phyloP scores from a whole-genome alignment of 352 stramenopile species.

The Phytophthora lateralis region DNA sequence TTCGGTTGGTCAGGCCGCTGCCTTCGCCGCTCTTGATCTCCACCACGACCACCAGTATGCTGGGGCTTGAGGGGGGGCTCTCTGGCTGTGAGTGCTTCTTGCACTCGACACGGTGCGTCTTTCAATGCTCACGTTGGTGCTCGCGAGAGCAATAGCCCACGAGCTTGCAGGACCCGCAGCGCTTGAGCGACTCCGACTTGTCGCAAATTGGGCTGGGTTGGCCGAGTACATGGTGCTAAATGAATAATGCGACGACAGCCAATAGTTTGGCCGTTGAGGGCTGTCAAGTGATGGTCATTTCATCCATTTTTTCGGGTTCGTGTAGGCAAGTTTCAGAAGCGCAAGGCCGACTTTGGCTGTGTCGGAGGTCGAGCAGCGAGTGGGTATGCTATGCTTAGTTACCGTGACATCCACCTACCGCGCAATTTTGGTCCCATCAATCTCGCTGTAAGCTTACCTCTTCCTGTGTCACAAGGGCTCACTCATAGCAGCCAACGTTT shows the following conservation, averaged over 20 bases:
- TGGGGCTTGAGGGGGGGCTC: background rate
- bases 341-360: no score
- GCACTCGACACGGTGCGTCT: slow-evolving; percentile 12
- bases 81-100: slow-evolving; percentile 8
- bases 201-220: slow-evolving; percentile 14
- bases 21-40: slow-evolving; percentile 14
- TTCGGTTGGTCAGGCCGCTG: slow-evolving; percentile 14
- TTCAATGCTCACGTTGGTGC: slow-evolving; percentile 20
- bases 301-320: no score
- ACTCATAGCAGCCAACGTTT: background rate
- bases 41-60: background rate
- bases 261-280: no score
- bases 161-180: slow-evolving; percentile 21
- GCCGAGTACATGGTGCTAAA: background rate
- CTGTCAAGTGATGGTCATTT: no score
- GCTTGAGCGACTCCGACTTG: slow-evolving; percentile 6
- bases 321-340: no score
- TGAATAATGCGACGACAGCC: no score
- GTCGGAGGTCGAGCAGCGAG: no score
- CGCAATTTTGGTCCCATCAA: no score
- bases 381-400: no score
- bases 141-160: slow-evolving; percentile 21
- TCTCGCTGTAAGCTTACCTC: no score
- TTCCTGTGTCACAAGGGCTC: no score
- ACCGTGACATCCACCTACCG: no score